These are phyloP conservation scores for Terfezia claveryi DNA, from an alignment of 495 filamentous ascomycete species.

Conservation along the genomic window DNA sequence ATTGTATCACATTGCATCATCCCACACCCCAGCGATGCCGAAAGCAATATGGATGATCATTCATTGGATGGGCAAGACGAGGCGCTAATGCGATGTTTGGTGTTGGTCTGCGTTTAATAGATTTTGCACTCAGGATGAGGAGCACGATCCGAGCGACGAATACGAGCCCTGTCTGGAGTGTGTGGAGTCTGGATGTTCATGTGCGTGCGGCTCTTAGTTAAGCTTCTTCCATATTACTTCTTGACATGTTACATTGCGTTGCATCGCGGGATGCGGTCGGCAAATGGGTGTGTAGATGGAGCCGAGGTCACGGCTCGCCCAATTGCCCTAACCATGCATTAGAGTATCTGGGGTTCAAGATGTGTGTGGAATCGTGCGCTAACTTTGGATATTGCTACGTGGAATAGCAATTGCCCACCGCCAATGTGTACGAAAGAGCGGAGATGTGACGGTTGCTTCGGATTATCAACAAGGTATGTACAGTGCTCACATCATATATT, in stretches of 20 bases:
- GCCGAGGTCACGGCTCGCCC: too few species aligned
- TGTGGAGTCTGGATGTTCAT: constrained; percentile 73
- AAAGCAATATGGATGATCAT: too few species aligned
- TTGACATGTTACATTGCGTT: constrained; percentile 17
- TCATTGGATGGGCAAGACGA: too few species aligned
- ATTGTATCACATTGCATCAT: too few species aligned
- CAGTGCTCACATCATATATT: neutral
- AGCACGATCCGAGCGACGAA: constrained; percentile 65
- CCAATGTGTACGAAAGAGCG: constrained; percentile 58
- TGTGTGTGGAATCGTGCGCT: too few species aligned
- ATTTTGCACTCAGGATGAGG: constrained; percentile 54
- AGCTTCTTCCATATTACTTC: constrained; percentile 1
- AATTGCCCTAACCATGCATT: too few species aligned
- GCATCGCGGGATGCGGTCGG: too few species aligned
- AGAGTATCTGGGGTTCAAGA: too few species aligned
- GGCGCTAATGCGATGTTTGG: too few species aligned
- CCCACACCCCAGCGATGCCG: too few species aligned
- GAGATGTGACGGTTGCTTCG: constrained; percentile 1
- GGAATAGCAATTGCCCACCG: constrained; percentile 46
- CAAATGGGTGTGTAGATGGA: too few species aligned
- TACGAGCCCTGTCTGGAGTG: constrained; percentile 74
- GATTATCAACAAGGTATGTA: neutral
- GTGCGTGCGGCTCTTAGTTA: constrained; percentile 2
- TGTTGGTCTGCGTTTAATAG: constrained; percentile 22
- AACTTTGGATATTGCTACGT: too few species aligned